Evolutionary conservation across 768 basidiomycete genomes (phyloP), one percentile per base, ranked within the genome.

Genomic region (Psilocybe cubensis): DNA sequence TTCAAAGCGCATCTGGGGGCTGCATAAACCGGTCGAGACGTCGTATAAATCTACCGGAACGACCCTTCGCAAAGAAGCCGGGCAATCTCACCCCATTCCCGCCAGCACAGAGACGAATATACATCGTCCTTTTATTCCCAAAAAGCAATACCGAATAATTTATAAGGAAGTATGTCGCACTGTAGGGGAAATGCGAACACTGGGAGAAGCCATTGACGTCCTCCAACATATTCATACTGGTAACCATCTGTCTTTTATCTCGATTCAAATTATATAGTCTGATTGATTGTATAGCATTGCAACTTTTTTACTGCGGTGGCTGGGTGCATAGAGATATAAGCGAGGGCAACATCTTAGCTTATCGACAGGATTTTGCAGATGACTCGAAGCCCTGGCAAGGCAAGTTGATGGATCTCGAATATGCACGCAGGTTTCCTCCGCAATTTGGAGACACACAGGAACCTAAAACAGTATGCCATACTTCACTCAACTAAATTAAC

Each of bases 191-290:
- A 12, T 49, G 5, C 11, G 17, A 9, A 49, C 47, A n/a, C 29
- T 49, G 23, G 47, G 47, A 2, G 47, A 49, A 20, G 47, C 23
- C 6, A n/a, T 49, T 17, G 47, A 31, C 18, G 47, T 49, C 18
- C 9, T 28, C 9, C 14, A 12, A 9, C 27, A 31, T 4, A n/a
- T 20, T 20, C 29, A 29, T 20, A 49, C 20, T 18, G 17, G 47
- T 49, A 20, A 71, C 60, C 4, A 38, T 38, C n/a, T 14, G 7
- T 12, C 7, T 33, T 33, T 33, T 12, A 33, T 33, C 6, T 33
- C 31, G 12, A 12, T 33, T 33, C 31, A 12, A 7, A 12, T 12
- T 33, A 12, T 33, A 7, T 7, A 33, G 7, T 12, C 31, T 6
- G 7, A 33, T 7, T 33, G n/a, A n/a, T 33, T 12, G 12, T 33